Evolutionary conservation across 2,329 filamentous ascomycete species (phyloP), one percentile per base, ranked within the genome.

Genomic region (Cercospora sp.): DNA sequence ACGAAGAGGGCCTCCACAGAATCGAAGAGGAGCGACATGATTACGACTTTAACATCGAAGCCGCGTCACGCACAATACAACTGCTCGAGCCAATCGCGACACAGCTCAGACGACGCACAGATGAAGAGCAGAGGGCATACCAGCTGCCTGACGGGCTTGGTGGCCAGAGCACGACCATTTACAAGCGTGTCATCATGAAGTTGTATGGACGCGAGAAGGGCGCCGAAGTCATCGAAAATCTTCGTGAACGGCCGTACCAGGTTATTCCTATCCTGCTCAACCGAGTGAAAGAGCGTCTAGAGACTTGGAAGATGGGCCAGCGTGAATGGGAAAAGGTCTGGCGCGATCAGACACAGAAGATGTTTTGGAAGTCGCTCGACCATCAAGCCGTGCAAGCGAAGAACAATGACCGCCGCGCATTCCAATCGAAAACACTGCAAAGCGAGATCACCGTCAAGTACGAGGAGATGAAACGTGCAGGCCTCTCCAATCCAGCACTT

Each of bases 261-360:
- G 94, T 98, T 3, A 89, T 99, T 2, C 95, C 95, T 0, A 89
- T 98, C 43, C 87, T 99, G 30, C 84, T 99, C 69, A 90, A 92
- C 62, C 88, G 95, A 12, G 86, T 99, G 74, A 98, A 98, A 82
- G 92, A 96, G 76, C 97, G 98, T 79, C 90, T 96, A 55, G 95
- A 99, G 79, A 94, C 98, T 76, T 99, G 95, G 95, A 93, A 97
- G 72, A 94, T 96, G 73, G 94, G 93, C 5, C 94, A 92, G 84
- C 92, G 95, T 34, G 96, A 99, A 78, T 99, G 95, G 95, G 94
- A 98, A 80, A 97, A 97, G 81, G 93, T 99, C 7, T 99, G 95
- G 95, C 93, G 95, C 71, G 90, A 93, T 61, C 95, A 98, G 82
- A 98, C 94, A 26, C 91, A 97, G 77, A 90, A 91, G 76, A 94